Base-by-base conservation (phyloP, 2,329 filamentous ascomycete species). In the Scolecobasidium constrictum region DNA sequence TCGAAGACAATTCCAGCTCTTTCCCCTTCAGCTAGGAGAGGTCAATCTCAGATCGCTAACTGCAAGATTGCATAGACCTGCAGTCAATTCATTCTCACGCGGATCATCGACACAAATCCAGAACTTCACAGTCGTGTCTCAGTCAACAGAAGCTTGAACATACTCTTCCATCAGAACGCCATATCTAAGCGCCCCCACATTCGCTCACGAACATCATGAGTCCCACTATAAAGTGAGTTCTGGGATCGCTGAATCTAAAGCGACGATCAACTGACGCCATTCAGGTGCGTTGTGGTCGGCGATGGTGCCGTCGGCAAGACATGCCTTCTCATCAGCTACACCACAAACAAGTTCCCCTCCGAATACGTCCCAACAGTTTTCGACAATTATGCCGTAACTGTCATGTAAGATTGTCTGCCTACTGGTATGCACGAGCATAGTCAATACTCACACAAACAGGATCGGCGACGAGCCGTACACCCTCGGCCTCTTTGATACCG, bases 321-420 rank as follows among this genome's bases (percentile, higher is more conserved):
- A 53, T 98, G 92, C 69, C 79, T 98, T 51, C 79, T 98, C 61
- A 98, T 98, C 71, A 94, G 86, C 64, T 98, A 98, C 69, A 98
- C 92, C 51, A 98, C 92, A 51, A 98, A 98, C 76, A 96, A 96
- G 60, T 98, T 98, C 66, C 92, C 92, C 26, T 95, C 88, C 57
- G 92, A 98, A 88, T 98, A 98, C 66, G 92, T 98, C 46, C 92
- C 92, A 41, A 98, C 92, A 21, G 92, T 98, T 50, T 98, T 98
- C 66, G 92, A 98, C 67, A 98, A 98, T 70, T 98, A 98, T 76
- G 92, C 92, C 46, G 92, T 98, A 63, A 98, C 92, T 52, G 92
- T 98, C 54, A 98, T 98, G 92, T 95, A 75, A 81, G 87, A 81
- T 44, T 33, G 7, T 12, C 11, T 15, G 9, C n/a, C n/a, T n/a